Evolutionary conservation across 129 eudicot genomes (phyloP), one percentile per base, ranked within the genome.

Genomic region (Saussurea involucrata): DNA sequence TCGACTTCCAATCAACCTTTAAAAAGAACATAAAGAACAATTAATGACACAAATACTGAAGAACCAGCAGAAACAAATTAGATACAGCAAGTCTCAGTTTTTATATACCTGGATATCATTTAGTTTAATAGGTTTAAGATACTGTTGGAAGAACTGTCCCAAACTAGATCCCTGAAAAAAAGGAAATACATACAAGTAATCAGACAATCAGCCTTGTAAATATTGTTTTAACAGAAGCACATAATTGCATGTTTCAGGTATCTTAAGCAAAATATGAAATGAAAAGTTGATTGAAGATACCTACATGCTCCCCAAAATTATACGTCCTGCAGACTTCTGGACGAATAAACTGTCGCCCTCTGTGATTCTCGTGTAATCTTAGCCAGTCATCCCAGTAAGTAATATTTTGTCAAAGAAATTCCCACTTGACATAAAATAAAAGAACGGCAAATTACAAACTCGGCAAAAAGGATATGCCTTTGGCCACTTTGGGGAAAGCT

Each of bases 381-480:
- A 95, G 86, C 98, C 98, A 95, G 80, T 95, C 98, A 82, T 95
- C 98, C 98, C 98, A 95, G 82, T 95, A 95, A 91, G 98, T 95
- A 82, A 81, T 69, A 17, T 31, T 27, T 76, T 63, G 97, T 95
- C 87, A 95, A 91, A 73, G 87, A 84, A 88, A 72, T 24, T 57
- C 34, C 27, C 11, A 36, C 68, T 49, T 37, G 82, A 71, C 28
- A 76, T 69, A 2, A n/a, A 42, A 80, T 20, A 13, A 78, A 36
- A 29, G n/a, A 76, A 70, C 32, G 36, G 22, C 13, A 57, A 73
- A 73, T 80, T 49, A 17, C 29, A 53, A 77, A 81, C 36, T 60
- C 33, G 37, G 31, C 46, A 8, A 79, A 63, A 89, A 91, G 97
- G 98, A 95, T 95, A 95, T 91, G 98, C 98, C 81, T 89, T 95